These are phyloP conservation scores for Umbilicaria muhlenbergii DNA, from an alignment of 495 filamentous ascomycete genomes.

Conservation along the genomic window DNA sequence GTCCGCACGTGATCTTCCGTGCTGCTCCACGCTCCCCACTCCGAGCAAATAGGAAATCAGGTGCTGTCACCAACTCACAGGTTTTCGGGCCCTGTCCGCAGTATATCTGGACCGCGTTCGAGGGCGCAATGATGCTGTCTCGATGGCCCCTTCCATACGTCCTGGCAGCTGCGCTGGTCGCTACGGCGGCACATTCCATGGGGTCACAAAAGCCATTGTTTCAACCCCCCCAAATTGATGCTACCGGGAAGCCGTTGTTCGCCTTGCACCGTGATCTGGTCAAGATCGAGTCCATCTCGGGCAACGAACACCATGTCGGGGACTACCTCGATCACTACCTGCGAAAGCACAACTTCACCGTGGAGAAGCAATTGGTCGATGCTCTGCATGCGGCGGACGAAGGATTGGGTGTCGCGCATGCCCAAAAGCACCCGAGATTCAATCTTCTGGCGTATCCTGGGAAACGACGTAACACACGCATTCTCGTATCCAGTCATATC, in stretches of 20 bases:
- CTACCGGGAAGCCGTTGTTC: slow-evolving; percentile 33
- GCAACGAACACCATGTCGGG: slow-evolving; percentile 53
- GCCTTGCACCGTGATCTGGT: slow-evolving; percentile 64
- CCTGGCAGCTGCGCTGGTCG: too few species aligned
- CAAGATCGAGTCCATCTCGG: slow-evolving; percentile 58
- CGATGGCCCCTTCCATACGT: too few species aligned
- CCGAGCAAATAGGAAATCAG: too few species aligned
- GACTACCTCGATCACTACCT: slow-evolving; percentile 56
- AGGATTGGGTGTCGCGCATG: neutral
- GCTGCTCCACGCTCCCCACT: too few species aligned
- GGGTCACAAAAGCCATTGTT: too few species aligned
- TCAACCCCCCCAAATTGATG: too few species aligned
- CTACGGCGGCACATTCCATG: too few species aligned
- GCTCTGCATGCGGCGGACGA: slow-evolving; percentile 8
- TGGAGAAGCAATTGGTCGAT: slow-evolving; percentile 42
- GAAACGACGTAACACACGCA: slow-evolving; percentile 35
- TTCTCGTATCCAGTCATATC: slow-evolving; percentile 65
- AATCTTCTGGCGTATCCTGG: slow-evolving; percentile 72
- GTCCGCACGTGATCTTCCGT: too few species aligned
- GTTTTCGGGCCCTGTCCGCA: too few species aligned
- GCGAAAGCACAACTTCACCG: slow-evolving; percentile 43
- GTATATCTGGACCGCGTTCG: too few species aligned
- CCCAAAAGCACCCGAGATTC: slow-evolving; percentile 29
- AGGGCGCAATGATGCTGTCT: too few species aligned
- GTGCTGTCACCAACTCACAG: too few species aligned